Evolutionary conservation across 2,329 filamentous ascomycete genomes (phyloP), one percentile per base, ranked within the genome.

Genomic region (Nemania sp.): DNA sequence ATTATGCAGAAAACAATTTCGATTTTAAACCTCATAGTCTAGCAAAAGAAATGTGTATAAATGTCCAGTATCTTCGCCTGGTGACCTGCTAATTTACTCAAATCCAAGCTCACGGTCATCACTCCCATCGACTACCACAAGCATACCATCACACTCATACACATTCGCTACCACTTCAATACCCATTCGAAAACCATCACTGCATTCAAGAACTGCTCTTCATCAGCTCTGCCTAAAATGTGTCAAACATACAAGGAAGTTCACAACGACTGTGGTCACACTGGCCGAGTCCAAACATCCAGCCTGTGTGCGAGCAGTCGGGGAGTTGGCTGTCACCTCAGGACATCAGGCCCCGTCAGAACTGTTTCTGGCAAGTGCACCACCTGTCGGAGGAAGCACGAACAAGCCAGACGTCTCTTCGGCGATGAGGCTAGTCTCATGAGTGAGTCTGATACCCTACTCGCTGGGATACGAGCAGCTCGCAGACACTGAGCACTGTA

Each of bases 241-340:
- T 65, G 64, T 34, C n/a, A 52, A 25, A 21, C 63, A 3, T 62
- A 60, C 17, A 52, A 51, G n/a, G 50, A 60, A 10, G 5, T 34
- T 5, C 37, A 52, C 17, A 3, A 29, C 3, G 11, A 17, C 10
- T 65, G 62, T 29, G 58, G 60, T 15, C 58, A 66, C 20, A 1
- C 20, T 3, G 56, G 61, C 15, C 51, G 47, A 34, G 5, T 35
- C 6, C 52, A 34, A 18, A 55, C 62, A n/a, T 35, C 12, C 25
- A 29, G 25, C 1, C 11, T 1, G 1, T 67, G 63, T 35, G n/a
- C 18, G 3, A 15, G 21, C 5, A 21, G 34, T 3, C 25, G 29
- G 13, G 65, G 62, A 3, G 15, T 13, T 7, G 5, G 15, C 11
- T 67, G 61, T 13, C 42, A 45, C 10, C 29, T 29, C 9, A 49